Evolutionary conservation across 768 basidiomycete species (phyloP), one percentile per base, ranked within the genome.

Genomic region (Punctularia strigosozonata): DNA sequence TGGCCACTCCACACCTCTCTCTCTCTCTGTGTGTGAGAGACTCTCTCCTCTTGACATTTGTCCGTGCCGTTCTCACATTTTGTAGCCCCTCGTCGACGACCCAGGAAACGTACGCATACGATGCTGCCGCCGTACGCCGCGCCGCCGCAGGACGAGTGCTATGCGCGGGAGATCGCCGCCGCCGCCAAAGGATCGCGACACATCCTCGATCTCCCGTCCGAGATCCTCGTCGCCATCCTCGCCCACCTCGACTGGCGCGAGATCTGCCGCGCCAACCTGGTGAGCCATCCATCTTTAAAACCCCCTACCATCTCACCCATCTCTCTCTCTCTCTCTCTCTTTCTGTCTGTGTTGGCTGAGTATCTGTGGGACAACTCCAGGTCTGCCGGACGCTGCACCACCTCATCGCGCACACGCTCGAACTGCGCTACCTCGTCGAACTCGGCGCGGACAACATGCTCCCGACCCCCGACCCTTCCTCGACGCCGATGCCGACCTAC

Each of bases 351-450:
- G 14, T 23, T 4, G 20, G 4, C n/a, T 40, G n/a, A 21, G 15
- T 25, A 18, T 18, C 19, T 2, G 15, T 15, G 17, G 13, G 15
- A 8, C 25, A 6, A n/a, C n/a, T 10, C 8, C 21, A 61, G 59
- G 47, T 53, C 2, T 59, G 57, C 39, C 46, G 24, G 15, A 25
- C 28, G 1, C 31, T 61, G 3, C 42, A 35, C 12, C 40, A 44
- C 6, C 32, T 49, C 30, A 38, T 59, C 30, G 21, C 37, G 15
- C 21, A 41, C 8, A 52, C 57, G 15, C 31, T 52, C 7, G 45
- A 50, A 26, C 48, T 61, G 20, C 57, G 50, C 32, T 61, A 61
- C 37, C 38, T 37, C 25, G 50, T 61, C 38, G 58, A 61, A 37
- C 57, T 59, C 14, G 54, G 39, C 1, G 52, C 53, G 1, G 58